phyloP scores from a whole-genome alignment of 1,284 basidiomycete genomes.

The Chondrostereum purpureum region DNA sequence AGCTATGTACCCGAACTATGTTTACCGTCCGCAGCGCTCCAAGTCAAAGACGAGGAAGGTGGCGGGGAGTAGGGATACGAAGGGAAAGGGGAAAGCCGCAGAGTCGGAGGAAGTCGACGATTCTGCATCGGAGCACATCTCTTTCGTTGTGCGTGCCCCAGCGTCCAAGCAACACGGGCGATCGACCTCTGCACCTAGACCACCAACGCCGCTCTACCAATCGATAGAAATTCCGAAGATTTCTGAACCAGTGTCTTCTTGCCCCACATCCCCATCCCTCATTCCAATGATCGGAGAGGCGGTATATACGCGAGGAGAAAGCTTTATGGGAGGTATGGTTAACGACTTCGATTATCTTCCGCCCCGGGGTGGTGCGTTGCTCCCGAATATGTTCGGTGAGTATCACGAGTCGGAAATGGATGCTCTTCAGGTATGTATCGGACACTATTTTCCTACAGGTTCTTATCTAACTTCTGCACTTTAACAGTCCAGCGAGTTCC shows the following conservation, averaged over 20 bases:
- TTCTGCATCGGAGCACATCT: slow-evolving; percentile 43
- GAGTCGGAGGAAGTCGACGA: slow-evolving; percentile 40
- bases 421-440: slow-evolving; percentile 28
- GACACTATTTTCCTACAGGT: no score
- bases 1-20: slow-evolving; percentile 10
- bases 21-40: slow-evolving; percentile 49
- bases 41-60: slow-evolving; percentile 32
- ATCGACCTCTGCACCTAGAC: slow-evolving; percentile 48
- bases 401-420: slow-evolving; percentile 32
- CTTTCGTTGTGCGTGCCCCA: slow-evolving; percentile 44
- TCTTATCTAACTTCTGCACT: slow-evolving; percentile 10
- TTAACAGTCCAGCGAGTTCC: slow-evolving; percentile 35
- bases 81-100: slow-evolving; percentile 19
- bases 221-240: slow-evolving; percentile 58
- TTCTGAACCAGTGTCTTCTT: slow-evolving; percentile 49
- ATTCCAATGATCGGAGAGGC: slow-evolving; percentile 41
- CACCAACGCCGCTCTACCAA: slow-evolving; percentile 47
- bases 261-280: slow-evolving; percentile 47
- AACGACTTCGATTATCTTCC: slow-evolving; percentile 43
- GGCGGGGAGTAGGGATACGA: slow-evolving; percentile 23
- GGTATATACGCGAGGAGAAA: no score
- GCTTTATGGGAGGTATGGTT: slow-evolving; percentile 36
- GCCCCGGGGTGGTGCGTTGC: no score
- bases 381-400: no score
- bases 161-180: slow-evolving; percentile 37